phyloP scores from a whole-genome alignment of 2,329 filamentous ascomycete genomes.

The Colletotrichum endophyticum region DNA sequence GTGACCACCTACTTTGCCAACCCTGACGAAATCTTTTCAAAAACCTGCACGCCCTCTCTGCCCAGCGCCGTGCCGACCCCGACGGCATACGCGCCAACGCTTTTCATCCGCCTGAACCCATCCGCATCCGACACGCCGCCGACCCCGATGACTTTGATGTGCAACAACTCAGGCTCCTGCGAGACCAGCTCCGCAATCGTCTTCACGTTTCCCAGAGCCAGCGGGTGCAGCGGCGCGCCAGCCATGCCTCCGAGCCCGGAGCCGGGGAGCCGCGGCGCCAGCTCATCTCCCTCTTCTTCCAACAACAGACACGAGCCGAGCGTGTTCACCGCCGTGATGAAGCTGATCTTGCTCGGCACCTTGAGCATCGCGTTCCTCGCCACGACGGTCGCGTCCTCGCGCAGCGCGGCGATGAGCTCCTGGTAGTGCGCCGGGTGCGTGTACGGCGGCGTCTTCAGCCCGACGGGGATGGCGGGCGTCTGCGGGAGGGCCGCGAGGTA shows the following conservation, averaged over 20 bases:
- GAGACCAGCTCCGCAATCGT: constrained; percentile 68
- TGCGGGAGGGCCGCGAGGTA: constrained; percentile 59
- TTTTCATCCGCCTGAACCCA: constrained; percentile 69
- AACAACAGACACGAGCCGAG: constrained; percentile 72
- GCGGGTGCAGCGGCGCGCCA: constrained; percentile 72
- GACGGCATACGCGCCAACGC: constrained; percentile 69
- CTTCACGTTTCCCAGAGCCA: constrained; percentile 78
- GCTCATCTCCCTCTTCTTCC: constrained; percentile 22
- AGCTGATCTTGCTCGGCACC: constrained; percentile 49
- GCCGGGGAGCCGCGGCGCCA: constrained; percentile 47
- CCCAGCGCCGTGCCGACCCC: constrained; percentile 75
- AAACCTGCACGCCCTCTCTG: constrained; percentile 64
- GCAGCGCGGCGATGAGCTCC: constrained; percentile 58
- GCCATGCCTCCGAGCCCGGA: constrained; percentile 73
- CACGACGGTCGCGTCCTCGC: constrained; percentile 11
- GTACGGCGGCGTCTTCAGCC: constrained; percentile 79
- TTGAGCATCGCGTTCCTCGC: constrained; percentile 10
- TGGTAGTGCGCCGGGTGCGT: constrained; percentile 72
- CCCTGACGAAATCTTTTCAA: constrained; percentile 56
- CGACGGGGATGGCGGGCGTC: constrained; percentile 46
- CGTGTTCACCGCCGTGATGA: constrained; percentile 77
- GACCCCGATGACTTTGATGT: constrained; percentile 72
- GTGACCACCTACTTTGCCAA: neutral
- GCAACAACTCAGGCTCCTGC: constrained; percentile 45
- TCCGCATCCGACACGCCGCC: constrained; percentile 72